Base-by-base conservation (phyloP, 306 rosid genomes). In the Quercus ilex region DNA sequence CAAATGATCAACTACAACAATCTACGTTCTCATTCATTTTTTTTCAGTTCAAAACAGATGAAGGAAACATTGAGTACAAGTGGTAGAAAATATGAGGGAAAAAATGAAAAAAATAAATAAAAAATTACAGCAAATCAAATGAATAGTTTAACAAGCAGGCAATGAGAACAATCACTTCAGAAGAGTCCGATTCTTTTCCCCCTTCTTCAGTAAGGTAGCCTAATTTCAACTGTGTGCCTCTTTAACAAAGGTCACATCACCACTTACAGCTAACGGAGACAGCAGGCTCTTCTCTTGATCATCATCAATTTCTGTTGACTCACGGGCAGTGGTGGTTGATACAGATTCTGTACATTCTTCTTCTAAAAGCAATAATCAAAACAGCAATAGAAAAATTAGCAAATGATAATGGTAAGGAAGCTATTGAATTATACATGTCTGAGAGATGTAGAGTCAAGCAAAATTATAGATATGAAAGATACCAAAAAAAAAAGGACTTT, bases 251-350 rank as follows among this genome's bases (percentile, higher is more conserved):
- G 85, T 75, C 80, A 89, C 83, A 59, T 90, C 93, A 13, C 83
- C 92, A 6, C 33, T 49, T 74, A 85, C 78, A 65, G 85, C 67
- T 69, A 86, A 17, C 9, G 88, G 84, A 12, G 89, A 80, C 78
- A 96, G 89, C 84, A 90, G 89, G 51, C 76, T 86, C 75, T 82
- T 96, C 79, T 90, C 94, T 77, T 87, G 94, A 26, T 91, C 86
- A 1, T 90, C 91, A 21, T 89, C 87, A 19, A 88, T 69, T 78
- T 93, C 93, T 41, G 85, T 73, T 2, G 88, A 84, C 41, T 51
- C 87, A 4, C 60, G 80, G 23, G 88, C 90, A 15, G 93, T 83
- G 83, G 86, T 55, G 56, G 85, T 74, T 25, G 97, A 83, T 23
- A 80, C 77, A 74, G 88, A 81, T 70, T 90, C 97, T 4, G 78